phyloP scores from a whole-genome alignment of 345 rosid species.

The Tarenaya hassleriana region DNA sequence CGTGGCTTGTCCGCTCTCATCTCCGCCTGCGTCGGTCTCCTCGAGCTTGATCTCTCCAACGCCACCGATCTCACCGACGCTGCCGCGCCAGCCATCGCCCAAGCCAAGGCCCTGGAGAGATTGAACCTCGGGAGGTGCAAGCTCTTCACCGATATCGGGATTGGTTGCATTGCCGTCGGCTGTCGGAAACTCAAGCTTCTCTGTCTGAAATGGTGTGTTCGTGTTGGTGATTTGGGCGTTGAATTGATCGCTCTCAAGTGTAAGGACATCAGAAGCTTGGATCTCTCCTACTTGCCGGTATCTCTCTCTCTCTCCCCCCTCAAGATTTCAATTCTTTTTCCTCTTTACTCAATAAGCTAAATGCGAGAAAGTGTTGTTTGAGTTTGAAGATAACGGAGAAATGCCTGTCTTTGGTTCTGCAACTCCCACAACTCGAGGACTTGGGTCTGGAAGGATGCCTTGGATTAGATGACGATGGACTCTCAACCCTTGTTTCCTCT shows the following conservation, averaged over 20 bases:
- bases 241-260: conserved; percentile 30
- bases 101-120: conserved; percentile 30
- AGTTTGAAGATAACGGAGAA: conserved; percentile 27
- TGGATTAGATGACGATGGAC: conserved; percentile 32
- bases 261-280: conserved; percentile 24
- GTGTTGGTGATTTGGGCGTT: conserved; percentile 29
- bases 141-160: conserved; percentile 30
- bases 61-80: conserved; percentile 21
- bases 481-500: conserved; percentile 18
- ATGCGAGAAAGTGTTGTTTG: not conserved
- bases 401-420: conserved; percentile 23
- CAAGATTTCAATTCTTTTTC: not conserved
- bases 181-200: conserved; percentile 29
- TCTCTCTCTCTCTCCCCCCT: not conserved
- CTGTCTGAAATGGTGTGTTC: conserved; percentile 28
- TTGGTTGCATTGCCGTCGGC: conserved; percentile 29
- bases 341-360: not conserved
- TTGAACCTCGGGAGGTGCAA: conserved; percentile 28
- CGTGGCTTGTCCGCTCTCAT: conserved; percentile 20
- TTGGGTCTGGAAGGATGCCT: conserved; percentile 30
- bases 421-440: conserved; percentile 29
- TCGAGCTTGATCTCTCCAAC: conserved; percentile 25
- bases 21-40: conserved; percentile 14
- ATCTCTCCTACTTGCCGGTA: conserved; percentile 30
- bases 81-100: conserved; percentile 23